Evolutionary conservation across 2,329 filamentous ascomycete species (phyloP), one percentile per base, ranked within the genome.

Genomic region (Cadophora sp.): DNA sequence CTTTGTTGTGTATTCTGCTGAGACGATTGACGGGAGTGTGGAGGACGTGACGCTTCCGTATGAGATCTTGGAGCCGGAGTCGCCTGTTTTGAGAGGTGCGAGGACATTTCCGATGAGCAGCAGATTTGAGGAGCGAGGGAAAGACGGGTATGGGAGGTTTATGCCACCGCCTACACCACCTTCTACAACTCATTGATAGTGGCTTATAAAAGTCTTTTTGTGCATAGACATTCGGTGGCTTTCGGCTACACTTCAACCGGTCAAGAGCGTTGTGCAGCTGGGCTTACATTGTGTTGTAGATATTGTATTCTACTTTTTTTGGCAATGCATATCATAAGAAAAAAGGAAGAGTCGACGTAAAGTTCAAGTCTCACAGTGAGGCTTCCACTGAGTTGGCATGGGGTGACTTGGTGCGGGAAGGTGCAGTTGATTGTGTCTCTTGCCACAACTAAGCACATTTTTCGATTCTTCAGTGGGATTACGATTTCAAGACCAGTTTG

Each of bases 31-130:
- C 13, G 47, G 11, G 5, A 27, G 18, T 24, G 45, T 22, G 1
- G 33, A 27, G 20, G 59, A 51, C 7, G n/a, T 7, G 2, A 9
- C 41, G 36, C 11, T 20, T 36, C 55, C 36, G 20, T 58, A 41
- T 43, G 55, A 58, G 20, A 58, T 58, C 55, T 58, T 20, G 2
- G 55, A 58, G 36, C 36, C 55, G 4, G 36, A 58, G 16, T 18
- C 33, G 0, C 55, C 33, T 13, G 18, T 43, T 6, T 27, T 43
- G 14, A 58, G 33, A 41, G 20, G 36, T 24, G 55, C 55, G 20
- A 43, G 13, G 7, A 58, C 20, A 2, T 27, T 43, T 22, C 20
- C 55, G 5, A 3, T 43, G 11, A 13, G 13, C 27, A 1, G 22
- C 3, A 1, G 8, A 6, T 24, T 4, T 24, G n/a, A 58, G 0